Conservation (phyloP, 306 rosid genomes). For the Vigna angularis region DNA sequence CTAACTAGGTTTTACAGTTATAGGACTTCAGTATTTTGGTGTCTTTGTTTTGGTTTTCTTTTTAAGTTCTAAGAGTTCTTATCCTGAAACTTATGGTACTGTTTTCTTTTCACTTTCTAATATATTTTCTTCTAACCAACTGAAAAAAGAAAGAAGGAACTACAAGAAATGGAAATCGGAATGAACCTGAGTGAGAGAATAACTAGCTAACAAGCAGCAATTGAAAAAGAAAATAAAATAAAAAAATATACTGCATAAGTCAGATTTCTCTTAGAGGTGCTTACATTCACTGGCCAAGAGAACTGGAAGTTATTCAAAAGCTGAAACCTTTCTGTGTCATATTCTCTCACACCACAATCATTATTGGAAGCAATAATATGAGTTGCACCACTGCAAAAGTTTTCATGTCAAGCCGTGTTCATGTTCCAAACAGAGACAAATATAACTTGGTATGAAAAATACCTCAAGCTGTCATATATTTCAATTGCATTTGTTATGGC, state of each 20-base stretch:
- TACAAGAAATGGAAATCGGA: constrained; percentile 13
- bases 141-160: not conserved
- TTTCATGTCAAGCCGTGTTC: constrained; percentile 40
- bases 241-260: constrained; percentile 15
- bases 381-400: constrained; percentile 71
- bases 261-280: constrained; percentile 43
- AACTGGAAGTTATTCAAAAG: constrained; percentile 73
- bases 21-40: not conserved
- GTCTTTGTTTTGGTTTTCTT: not conserved
- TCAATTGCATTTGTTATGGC: constrained; percentile 90
- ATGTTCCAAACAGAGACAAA: constrained; percentile 29
- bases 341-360: constrained; percentile 79
- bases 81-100: not conserved
- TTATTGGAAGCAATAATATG: constrained; percentile 85
- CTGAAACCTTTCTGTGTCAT: constrained; percentile 84
- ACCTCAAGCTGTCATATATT: constrained; percentile 81
- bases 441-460: constrained; percentile 30
- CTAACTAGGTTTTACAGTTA: not conserved
- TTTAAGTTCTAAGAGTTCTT: not conserved
- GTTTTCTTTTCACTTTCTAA: constrained; percentile 3
- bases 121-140: not conserved
- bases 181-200: constrained; percentile 22
- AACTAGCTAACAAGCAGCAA: not conserved
- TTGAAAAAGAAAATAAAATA: not conserved
- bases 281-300: constrained; percentile 94